Percentiles rank a stretch among this genome's conserved stretches.
Conservation (phyloP, 2,329 filamentous ascomycete genomes). For the Trichophyton mentagrophytes region DNA sequence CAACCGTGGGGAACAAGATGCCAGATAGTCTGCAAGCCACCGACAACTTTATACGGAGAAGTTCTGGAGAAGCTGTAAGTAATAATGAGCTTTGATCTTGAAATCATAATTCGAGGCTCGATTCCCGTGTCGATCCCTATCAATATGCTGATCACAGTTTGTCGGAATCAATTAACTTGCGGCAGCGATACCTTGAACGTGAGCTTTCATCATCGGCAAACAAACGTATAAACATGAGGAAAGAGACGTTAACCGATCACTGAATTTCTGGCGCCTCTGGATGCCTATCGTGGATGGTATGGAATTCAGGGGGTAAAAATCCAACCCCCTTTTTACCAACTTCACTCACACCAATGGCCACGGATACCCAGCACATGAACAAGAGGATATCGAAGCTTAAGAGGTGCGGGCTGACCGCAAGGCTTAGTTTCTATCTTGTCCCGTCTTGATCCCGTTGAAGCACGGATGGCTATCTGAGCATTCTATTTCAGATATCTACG, state of each 20-base stretch:
- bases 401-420: background rate
- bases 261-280: too few relatives aligned
- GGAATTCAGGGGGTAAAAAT: too few relatives aligned
- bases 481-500: background rate
- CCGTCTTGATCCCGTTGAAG: background rate
- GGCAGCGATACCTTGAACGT: background rate
- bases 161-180: background rate
- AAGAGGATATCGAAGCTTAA: background rate
- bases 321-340: too few relatives aligned
- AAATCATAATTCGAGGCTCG: background rate
- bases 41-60: background rate
- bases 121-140: background rate
- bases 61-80: background rate
- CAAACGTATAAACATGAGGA: too few relatives aligned
- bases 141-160: background rate
- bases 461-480: background rate
- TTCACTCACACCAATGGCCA: too few relatives aligned
- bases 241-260: too few relatives aligned
- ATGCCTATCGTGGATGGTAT: too few relatives aligned
- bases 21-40: background rate
- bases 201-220: too few relatives aligned
- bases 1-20: background rate
- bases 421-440: background rate
- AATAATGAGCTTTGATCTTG: background rate
- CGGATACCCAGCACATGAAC: too few relatives aligned